A percentile compares a stretch with the other conserved stretches of the same genome.
These are phyloP conservation scores for Fusarium oligoseptatum DNA, from an alignment of 2,329 filamentous ascomycete genomes.

Conservation along the genomic window DNA sequence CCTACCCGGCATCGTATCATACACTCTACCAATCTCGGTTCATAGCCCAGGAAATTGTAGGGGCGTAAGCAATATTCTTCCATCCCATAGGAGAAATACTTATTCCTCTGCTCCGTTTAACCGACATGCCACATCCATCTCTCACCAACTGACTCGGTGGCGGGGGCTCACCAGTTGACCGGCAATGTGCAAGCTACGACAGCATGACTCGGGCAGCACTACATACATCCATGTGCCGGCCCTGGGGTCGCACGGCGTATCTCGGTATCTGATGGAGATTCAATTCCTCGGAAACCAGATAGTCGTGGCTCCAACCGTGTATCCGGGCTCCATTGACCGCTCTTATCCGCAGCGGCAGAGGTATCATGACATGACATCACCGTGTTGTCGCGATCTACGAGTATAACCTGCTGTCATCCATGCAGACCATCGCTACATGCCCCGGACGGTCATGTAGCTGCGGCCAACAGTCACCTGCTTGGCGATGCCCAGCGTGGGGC, in stretches of 20 bases:
- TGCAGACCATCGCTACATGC: constrained; percentile 21
- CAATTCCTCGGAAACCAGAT: neutral
- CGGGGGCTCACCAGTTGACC: constrained; percentile 7
- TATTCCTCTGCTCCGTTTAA: neutral
- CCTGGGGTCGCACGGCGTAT: constrained; percentile 1
- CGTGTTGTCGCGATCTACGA: constrained; percentile 31
- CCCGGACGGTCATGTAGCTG: constrained; percentile 20
- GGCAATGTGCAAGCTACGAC: constrained; percentile 1
- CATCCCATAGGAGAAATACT: neutral
- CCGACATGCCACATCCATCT: neutral
- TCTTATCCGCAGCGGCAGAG: neutral
- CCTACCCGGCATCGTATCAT: neutral
- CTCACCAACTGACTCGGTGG: neutral
- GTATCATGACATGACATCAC: constrained; percentile 31
- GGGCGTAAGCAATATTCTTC: neutral
- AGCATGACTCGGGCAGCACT: constrained; percentile 28
- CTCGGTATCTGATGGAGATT: neutral
- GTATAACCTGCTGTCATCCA: constrained; percentile 10
- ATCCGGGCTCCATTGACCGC: neutral
- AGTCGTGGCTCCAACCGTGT: neutral
- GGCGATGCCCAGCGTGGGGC: constrained; percentile 16
- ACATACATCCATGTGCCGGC: constrained; percentile 1
- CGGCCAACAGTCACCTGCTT: constrained; percentile 25
- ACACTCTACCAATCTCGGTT: neutral
- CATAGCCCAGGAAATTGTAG: neutral